These are phyloP conservation scores for Moricandia arvensis DNA, from an alignment of 345 rosid species.

Conservation along the genomic window DNA sequence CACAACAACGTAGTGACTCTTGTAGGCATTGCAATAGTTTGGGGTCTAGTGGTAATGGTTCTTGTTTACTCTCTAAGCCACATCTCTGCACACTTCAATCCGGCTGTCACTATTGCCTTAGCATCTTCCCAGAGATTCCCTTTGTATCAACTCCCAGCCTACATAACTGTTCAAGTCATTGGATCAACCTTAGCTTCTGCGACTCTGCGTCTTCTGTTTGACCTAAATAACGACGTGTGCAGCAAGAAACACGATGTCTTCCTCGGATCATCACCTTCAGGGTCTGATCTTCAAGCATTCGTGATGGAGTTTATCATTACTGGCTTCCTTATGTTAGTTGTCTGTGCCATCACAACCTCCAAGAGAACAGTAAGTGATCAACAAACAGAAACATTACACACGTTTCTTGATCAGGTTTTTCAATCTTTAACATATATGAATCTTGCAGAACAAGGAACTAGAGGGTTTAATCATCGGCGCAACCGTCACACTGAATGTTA, in stretches of 20 bases:
- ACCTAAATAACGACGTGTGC: constrained; percentile 33
- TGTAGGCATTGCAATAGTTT: constrained; percentile 41
- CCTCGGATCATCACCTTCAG: constrained; percentile 67
- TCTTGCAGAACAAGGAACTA: constrained; percentile 66
- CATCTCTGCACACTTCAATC: constrained; percentile 57
- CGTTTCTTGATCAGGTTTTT: constrained; percentile 13
- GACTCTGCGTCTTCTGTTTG: constrained; percentile 65
- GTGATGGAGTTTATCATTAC: constrained; percentile 86
- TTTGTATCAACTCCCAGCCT: constrained; percentile 63
- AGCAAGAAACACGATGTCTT: constrained; percentile 62
- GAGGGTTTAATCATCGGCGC: constrained; percentile 86
- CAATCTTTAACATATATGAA: constrained; percentile 13
- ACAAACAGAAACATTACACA: not conserved
- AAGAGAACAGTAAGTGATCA: constrained; percentile 64
- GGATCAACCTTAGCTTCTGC: constrained; percentile 82
- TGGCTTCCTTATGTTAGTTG: constrained; percentile 80
- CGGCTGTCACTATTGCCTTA: constrained; percentile 49
- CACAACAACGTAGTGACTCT: constrained; percentile 27
- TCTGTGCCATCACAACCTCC: constrained; percentile 76
- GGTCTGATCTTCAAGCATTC: constrained; percentile 64
- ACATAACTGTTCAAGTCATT: constrained; percentile 57
- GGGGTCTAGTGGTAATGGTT: constrained; percentile 49
- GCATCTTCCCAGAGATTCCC: constrained; percentile 39
- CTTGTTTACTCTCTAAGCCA: constrained; percentile 47
- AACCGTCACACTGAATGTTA: constrained; percentile 74